phyloP scores from a whole-genome alignment of 1,284 basidiomycete genomes.

The Caloboletus inedulis region DNA sequence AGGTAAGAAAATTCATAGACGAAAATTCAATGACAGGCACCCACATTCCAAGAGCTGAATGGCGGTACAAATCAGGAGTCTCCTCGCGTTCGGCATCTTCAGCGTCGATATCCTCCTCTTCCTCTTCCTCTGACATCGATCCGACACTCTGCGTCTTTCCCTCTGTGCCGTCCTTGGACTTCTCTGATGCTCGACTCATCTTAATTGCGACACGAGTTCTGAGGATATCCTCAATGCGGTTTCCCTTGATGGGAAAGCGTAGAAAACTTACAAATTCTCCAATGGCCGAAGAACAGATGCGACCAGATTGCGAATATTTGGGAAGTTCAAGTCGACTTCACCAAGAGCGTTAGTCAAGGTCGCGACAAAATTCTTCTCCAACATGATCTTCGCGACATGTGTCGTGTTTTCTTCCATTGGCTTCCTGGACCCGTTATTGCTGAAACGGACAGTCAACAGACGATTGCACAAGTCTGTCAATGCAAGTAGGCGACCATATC shows the following conservation, averaged over 20 bases:
- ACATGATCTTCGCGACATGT: conserved; percentile 96
- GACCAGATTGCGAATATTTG: conserved; percentile 83
- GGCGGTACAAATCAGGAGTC: conserved; percentile 93
- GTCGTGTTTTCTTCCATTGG: conserved; percentile 79
- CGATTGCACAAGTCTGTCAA: conserved; percentile 88
- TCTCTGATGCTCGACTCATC: conserved; percentile 83
- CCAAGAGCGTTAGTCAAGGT: conserved; percentile 86
- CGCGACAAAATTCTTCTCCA: conserved; percentile 96
- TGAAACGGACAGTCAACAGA: conserved; percentile 78
- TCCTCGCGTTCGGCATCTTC: conserved; percentile 60
- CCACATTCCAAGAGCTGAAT: conserved; percentile 94
- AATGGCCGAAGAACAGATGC: conserved; percentile 86
- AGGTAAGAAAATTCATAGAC: background rate
- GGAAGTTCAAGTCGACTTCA: conserved; percentile 96
- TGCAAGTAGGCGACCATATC: conserved; percentile 88
- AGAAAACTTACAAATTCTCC: conserved; percentile 74
- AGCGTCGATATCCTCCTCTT: conserved; percentile 53
- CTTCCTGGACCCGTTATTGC: conserved; percentile 53
- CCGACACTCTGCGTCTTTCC: conserved; percentile 55
- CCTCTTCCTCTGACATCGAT: conserved; percentile 61
- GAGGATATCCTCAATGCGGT: conserved; percentile 8
- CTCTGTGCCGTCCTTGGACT: conserved; percentile 57
- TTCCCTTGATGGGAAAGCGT: background rate
- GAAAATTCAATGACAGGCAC: conserved; percentile 29
- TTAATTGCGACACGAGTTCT: conserved; percentile 96